Base-by-base conservation (phyloP, 305 asterid species). In the Fraxinus latifolia region DNA sequence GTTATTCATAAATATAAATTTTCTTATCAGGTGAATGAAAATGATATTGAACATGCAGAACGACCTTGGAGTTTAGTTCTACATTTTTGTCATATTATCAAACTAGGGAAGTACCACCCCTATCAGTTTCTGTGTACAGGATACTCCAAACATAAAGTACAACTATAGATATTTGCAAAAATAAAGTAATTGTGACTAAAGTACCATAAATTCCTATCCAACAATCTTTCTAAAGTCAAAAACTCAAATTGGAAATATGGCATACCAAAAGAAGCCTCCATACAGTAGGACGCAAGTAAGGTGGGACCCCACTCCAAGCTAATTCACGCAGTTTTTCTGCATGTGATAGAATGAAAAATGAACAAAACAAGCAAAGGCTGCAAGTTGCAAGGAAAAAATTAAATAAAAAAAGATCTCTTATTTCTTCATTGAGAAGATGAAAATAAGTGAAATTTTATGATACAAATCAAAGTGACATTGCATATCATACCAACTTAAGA, bases 231-330 rank as follows among this genome's bases (percentile, higher is more conserved):
- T 17, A 79, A 77, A 71, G 67, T 74, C 55, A 81, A 7, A 39
- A 65, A 36, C 31, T 42, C 25, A 62, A 70, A 39, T 68, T 60
- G 81, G 76, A 72, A 81, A 79, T 21, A 33, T 50, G 5, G 74
- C 92, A 80, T 92, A 95, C 99, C 99, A 96, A 88, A 81, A 96
- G 97, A 90, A 96, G 97, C 84, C 98, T 89, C 98, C 99, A 96
- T 37, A 96, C 93, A 53, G 89, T 89, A 70, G 99, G 98, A 62
- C 99, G 98, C 83, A 93, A 77, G 88, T 96, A 88, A 29, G 94
- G 91, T 36, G 99, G 99, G 81, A 96, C 91, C 76, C 99, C 99
- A 90, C 95, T 96, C 99, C 99, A 96, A 80, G 99, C 92, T 80
- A 93, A 85, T 83, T 93, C 98, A 47, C 98, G 98, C 86, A 96